phyloP scores from a whole-genome alignment of 352 stramenopile species.

The Pythium periplocum region DNA sequence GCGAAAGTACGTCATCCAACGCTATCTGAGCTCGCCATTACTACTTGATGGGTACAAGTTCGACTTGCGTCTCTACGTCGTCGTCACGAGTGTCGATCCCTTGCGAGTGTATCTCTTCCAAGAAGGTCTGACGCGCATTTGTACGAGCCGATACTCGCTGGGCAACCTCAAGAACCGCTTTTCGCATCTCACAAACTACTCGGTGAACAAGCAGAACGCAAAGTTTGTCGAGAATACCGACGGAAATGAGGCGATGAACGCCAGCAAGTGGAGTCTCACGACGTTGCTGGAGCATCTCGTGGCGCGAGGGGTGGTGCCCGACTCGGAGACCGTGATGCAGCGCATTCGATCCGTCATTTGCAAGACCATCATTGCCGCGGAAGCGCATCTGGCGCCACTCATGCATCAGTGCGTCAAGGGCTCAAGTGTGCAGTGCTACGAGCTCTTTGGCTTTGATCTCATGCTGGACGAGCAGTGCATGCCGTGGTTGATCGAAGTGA shows the following conservation, averaged over 20 bases:
- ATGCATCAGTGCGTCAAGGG: constrained; percentile 51
- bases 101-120: constrained; percentile 84
- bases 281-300: constrained; percentile 43
- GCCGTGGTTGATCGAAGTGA: constrained; percentile 72
- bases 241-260: constrained; percentile 31
- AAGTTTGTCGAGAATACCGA: constrained; percentile 57
- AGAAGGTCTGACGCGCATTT: constrained; percentile 83
- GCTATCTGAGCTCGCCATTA: constrained; percentile 69
- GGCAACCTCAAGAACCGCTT: constrained; percentile 62
- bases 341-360: constrained; percentile 54
- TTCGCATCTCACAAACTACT: constrained; percentile 73
- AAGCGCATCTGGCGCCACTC: constrained; percentile 56
- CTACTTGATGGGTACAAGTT: constrained; percentile 88
- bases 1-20: constrained; percentile 65
- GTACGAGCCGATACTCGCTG: constrained; percentile 70
- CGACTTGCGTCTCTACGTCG: constrained; percentile 85
- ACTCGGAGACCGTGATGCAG: constrained; percentile 23
- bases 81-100: constrained; percentile 84
- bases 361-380: constrained; percentile 69
- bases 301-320: constrained; percentile 21
- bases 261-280: constrained; percentile 68
- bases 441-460: constrained; percentile 75
- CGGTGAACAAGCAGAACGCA: constrained; percentile 63
- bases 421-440: constrained; percentile 41
- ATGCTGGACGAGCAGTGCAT: constrained; percentile 56